These are phyloP conservation scores for Kandelia obovata DNA, from an alignment of 345 rosid species.

Conservation along the genomic window DNA sequence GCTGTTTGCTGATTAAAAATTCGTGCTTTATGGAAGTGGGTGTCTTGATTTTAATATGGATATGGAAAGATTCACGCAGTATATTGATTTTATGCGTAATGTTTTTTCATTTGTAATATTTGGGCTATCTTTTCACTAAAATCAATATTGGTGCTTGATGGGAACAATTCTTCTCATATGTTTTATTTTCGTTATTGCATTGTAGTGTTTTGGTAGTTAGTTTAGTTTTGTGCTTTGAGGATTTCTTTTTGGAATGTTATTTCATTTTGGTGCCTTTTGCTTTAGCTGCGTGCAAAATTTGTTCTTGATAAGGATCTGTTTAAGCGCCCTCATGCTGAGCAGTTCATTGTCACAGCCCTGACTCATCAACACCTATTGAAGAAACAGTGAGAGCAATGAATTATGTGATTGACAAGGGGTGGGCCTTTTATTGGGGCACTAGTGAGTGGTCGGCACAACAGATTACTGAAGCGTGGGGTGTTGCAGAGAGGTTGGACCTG, in stretches of 20 bases:
- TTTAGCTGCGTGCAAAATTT: neutral
- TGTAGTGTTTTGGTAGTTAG: neutral
- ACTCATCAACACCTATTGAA: constrained; percentile 76
- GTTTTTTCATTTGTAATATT: no score
- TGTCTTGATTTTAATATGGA: no score
- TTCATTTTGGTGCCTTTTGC: neutral
- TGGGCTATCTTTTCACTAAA: no score
- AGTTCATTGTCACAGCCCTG: constrained; percentile 59
- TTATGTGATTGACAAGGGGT: constrained; percentile 88
- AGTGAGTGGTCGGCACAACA: constrained; percentile 99
- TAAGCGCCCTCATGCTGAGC: neutral
- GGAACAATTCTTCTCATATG: no score
- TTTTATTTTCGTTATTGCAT: no score
- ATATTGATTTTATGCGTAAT: no score
- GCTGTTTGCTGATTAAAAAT: no score
- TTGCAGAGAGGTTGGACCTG: constrained; percentile 78
- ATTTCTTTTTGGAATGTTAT: neutral
- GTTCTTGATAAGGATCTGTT: neutral
- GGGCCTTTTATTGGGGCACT: constrained; percentile 99
- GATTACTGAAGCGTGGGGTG: constrained; percentile 95
- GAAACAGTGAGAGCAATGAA: constrained; percentile 98
- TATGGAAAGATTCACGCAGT: no score
- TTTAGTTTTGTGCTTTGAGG: neutral
- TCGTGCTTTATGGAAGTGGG: no score
- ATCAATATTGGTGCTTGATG: no score